A percentile compares a stretch with the other conserved stretches of the same genome.
Evolutionary conservation across 108 stramenopile genomes (phyloP).

Genomic region (Pseudonitzschia pungens): DNA sequence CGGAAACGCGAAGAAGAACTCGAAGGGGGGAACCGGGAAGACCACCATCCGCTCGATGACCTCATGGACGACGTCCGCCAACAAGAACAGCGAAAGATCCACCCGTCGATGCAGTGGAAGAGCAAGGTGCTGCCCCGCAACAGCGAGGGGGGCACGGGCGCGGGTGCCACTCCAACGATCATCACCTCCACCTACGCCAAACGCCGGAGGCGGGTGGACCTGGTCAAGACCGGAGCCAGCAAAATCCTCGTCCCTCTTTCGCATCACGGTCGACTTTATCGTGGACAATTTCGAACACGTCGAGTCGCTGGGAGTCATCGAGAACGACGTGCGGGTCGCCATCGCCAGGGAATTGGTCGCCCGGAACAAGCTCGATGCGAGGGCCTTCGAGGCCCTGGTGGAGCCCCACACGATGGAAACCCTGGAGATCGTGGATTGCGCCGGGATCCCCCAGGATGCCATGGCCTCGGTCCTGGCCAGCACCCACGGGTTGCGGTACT

Average conservation of each 20-base stretch:
- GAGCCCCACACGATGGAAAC: conserved; percentile 58
- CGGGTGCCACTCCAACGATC: no score
- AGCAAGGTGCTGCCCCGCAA: not conserved
- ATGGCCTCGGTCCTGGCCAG: conserved; percentile 23
- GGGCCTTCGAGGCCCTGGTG: conserved; percentile 69
- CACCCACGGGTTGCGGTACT: conserved; percentile 43
- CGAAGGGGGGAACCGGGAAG: conserved; percentile 28
- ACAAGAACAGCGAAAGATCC: conserved; percentile 38
- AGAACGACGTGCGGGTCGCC: conserved; percentile 52
- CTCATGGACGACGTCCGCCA: conserved; percentile 45
- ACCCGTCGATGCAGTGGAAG: conserved; percentile 60
- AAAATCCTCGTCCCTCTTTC: conserved; percentile 62
- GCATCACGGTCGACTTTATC: conserved; percentile 61
- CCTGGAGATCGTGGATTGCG: conserved; percentile 73
- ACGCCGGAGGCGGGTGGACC: conserved; percentile 54
- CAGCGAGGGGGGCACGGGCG: not conserved
- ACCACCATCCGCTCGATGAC: conserved; percentile 76
- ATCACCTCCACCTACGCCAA: conserved; percentile 47
- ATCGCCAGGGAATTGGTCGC: conserved; percentile 67
- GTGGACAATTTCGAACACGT: conserved; percentile 75
- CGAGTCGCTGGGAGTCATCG: conserved; percentile 71
- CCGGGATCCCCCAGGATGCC: conserved; percentile 67
- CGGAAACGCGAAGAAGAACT: conserved; percentile 54
- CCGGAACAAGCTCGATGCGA: conserved; percentile 58
- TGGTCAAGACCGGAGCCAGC: conserved; percentile 24